Evolutionary conservation across 116 monocot species (phyloP), one percentile per base, ranked within the genome.

Genomic region (Posidonia oceanica): DNA sequence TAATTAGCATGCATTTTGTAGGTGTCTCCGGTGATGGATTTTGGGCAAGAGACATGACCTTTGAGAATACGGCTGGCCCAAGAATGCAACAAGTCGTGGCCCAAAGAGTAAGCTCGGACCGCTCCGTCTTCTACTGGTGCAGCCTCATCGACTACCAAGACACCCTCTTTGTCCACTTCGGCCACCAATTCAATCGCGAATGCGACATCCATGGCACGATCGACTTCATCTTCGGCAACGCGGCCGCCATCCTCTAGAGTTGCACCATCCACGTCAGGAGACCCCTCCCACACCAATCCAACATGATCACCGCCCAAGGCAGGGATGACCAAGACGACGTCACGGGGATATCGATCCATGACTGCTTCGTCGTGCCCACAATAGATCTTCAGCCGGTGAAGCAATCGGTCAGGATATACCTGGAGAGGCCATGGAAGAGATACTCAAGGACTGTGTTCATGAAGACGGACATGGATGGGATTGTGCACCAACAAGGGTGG

Each of bases 71-170:
- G 11, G 76, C 79, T 1, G 87, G 84, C 22, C 77, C 87, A 8
- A 54, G 38, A 38, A 87, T 72, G 67, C 77, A 76, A 69, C 84
- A 87, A 72, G 87, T 81, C 22, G 84, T 84, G 23, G 87, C 87
- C 7, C 76, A 84, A 8, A 66, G 71, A 4, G 79, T 79, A 29
- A 63, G 23, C 54, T 76, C 63, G 10, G 63, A 76, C 63, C 53
- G 15, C 37, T 70, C 70, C 7, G 52, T 74, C 18, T 72, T 84
- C 71, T 75, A 84, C 68, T 40, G 77, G 5, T 84, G 84, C 74
- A 71, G 76, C 71, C 67, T 84, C 63, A 40, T 69, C 11, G 76
- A 74, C 11, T 78, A 81, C 67, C 84, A 81, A 22, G 84, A 81
- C 75, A 84, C 81, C 6, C 75, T 84, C 63, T 81, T 71, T 36